Base-by-base conservation (phyloP, 1,284 basidiomycete genomes). In the Puccinia coronata region DNA sequence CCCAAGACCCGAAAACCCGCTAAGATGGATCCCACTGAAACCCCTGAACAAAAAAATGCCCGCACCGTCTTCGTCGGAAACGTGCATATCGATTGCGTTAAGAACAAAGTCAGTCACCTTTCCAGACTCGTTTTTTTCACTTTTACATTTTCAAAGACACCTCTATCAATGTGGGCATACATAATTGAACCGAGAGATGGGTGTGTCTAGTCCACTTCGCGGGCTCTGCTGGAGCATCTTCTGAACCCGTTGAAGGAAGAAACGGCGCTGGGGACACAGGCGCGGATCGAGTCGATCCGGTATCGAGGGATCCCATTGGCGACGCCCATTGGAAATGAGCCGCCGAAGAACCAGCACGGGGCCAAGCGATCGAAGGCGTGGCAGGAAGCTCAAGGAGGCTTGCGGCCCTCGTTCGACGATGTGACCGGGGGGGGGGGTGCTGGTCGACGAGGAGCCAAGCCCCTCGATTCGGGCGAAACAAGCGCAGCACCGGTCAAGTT, bases 1-100 rank as follows among this genome's bases (percentile, higher is more conserved):
- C 9, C 49, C 49, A 11, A 51, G 20, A 4, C 49, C 4, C 49
- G 18, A 51, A 51, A 51, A 4, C 9, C 4, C 23, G 4, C 9
- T 4, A 51, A 51, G 49, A 51, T 20, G 12, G 8, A 11, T 20
- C 49, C 65, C 65, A 69, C 53, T 36, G 77, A 80, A 61, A 59
- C 77, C 20, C 9, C 51, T n/a, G 77, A 71, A 61, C 31, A 80
- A 41, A 61, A 49, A 70, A 57, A 80, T 23, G 20, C 36, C 12
- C 49, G 79, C 6, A 80, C 79, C 0, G 79, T 80, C 28, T 80
- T 80, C 20, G 59, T 80, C 14, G 79, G 79, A 43, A 80, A 80
- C 47, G 70, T 80, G 8, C 70, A 63, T 34, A 61, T 80, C n/a
- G 69, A 73, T 34, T 80, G 79, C 36, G 69, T 65, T 41, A 61